phyloP scores from a whole-genome alignment of 371 early-diverging fungal species.

The Mucor lusitanicus region DNA sequence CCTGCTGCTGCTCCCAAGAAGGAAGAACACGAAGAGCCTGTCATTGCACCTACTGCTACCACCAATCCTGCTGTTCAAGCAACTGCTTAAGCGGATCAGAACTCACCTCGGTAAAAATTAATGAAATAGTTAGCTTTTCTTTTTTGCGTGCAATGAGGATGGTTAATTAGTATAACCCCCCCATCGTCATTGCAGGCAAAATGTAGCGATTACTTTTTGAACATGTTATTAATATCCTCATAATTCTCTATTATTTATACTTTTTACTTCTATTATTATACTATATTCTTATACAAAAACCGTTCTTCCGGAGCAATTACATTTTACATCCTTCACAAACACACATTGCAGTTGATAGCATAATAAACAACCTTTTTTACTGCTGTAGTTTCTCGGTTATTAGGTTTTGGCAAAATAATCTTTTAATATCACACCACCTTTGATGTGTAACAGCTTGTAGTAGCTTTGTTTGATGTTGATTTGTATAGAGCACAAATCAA shows the following conservation, averaged over 20 bases:
- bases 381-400: background rate
- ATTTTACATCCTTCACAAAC: background rate
- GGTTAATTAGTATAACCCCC: background rate
- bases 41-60: slow-evolving; percentile 10
- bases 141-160: background rate
- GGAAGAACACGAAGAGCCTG: background rate
- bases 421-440: background rate
- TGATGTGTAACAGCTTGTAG: background rate
- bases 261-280: background rate
- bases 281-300: background rate
- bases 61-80: slow-evolving; percentile 17
- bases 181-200: background rate
- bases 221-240: background rate
- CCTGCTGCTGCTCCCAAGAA: background rate
- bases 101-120: background rate
- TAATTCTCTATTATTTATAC: background rate
- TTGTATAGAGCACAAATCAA: background rate
- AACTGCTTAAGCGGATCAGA: slow-evolving; percentile 8
- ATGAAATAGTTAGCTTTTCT: slow-evolving; percentile 1
- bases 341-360: background rate
- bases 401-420: background rate
- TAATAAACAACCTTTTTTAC: background rate
- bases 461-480: background rate
- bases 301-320: background rate
- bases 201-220: background rate